Evolutionary conservation across 139 green algal genomes (phyloP), one percentile per base, ranked within the genome.

Genomic region (Gonium pectorale): DNA sequence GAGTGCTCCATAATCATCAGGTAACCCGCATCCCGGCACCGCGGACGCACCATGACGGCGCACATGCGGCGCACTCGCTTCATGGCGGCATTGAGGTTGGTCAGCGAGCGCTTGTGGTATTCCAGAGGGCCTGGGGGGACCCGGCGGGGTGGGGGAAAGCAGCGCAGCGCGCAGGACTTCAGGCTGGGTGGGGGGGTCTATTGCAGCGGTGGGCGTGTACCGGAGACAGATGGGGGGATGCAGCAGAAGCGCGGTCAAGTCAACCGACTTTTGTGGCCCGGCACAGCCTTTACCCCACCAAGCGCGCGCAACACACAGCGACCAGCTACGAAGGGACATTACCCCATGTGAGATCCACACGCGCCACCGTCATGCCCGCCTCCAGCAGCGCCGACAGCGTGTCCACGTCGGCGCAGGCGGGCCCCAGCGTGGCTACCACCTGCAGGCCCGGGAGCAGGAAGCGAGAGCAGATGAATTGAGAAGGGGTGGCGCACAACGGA

Each of bases 51-150:
- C 79, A 98, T 79, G 62, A 96, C 92, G 0, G 91, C 93, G 87
- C 95, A 97, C 81, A 98, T 85, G n/a, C 79, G 80, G n/a, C 89
- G 79, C 4, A 93, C 95, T 31, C 68, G 68, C 54, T 86, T 85
- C 87, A 95, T 92, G 35, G 95, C 95, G 33, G 35, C 37, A 0
- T 86, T 66, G 54, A 98, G 81, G 71, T 98, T 98, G 19, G 81
- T 35, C 59, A 98, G 81, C 13, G 90, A 90, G 11, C 70, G 37
- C 43, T 90, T 91, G 81, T 97, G 94, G 77, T 93, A 95, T 38
- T 94, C 86, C 67, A 93, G 80, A 7, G 63, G 56, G 15, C 77
- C 74, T 83, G 44, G 66, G 63, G 8, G 9, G 60, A 5, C 5
- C 19, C 24, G 24, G 56, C 19, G 56, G 56, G 56, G 56, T 13